Percentiles rank a stretch among this genome's conserved stretches.
Evolutionary conservation across 352 stramenopile species (phyloP).

Genomic region (Plasmopara viticola): DNA sequence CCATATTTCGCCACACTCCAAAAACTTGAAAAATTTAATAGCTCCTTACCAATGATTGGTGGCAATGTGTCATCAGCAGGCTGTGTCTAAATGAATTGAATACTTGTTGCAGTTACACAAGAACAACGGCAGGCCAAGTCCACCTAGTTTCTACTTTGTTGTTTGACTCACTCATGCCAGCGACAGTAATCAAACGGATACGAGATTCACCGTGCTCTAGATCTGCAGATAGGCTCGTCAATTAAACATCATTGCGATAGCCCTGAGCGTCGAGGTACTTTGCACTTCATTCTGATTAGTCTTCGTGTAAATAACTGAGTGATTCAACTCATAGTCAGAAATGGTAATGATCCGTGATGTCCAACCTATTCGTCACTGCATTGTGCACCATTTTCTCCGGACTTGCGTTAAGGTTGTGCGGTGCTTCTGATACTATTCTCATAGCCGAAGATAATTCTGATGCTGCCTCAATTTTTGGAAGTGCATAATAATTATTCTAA

Average conservation of each 20-base stretch:
- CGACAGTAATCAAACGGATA: conserved; percentile 44
- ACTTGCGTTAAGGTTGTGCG: conserved; percentile 43
- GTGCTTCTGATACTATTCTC: conserved; percentile 57
- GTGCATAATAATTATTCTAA: not conserved
- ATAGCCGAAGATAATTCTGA: conserved; percentile 2
- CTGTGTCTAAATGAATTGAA: conserved; percentile 57
- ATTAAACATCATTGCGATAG: conserved; percentile 54
- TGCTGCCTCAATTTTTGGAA: conserved; percentile 3
- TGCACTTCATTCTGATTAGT: conserved; percentile 3
- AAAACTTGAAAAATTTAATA: conserved; percentile 22
- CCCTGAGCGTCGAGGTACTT: conserved; percentile 19
- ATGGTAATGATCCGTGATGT: conserved; percentile 67
- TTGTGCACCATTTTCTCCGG: conserved; percentile 33
- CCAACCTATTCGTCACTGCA: conserved; percentile 41
- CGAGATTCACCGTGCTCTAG: conserved; percentile 45
- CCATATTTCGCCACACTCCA: conserved; percentile 58
- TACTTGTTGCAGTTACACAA: conserved; percentile 54
- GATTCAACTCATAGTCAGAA: conserved; percentile 61
- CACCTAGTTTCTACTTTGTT: conserved; percentile 36
- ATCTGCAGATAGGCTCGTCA: conserved; percentile 34
- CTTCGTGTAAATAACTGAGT: conserved; percentile 23
- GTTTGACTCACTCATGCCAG: conserved; percentile 44
- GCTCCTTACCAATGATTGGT: conserved; percentile 1
- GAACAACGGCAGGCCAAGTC: conserved; percentile 27
- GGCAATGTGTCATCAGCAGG: conserved; percentile 45